A percentile compares a stretch with the other conserved stretches of the same genome.
These are phyloP conservation scores for Trypanosoma boissoni DNA, from an alignment of 208 protist genomes.

Conservation along the genomic window DNA sequence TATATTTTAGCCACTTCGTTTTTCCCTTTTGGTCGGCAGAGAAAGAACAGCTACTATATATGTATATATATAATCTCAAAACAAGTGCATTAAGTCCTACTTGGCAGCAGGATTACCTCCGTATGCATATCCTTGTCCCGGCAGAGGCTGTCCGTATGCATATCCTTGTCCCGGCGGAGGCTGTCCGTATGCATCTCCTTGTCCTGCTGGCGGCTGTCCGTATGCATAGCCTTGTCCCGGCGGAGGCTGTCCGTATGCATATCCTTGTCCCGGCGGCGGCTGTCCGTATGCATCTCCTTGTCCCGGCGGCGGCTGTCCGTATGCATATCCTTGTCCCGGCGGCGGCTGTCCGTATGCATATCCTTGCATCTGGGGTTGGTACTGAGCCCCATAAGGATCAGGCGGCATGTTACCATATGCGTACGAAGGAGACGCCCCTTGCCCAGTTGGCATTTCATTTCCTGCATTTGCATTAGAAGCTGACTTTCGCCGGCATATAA, in stretches of 20 bases:
- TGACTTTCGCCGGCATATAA: neutral
- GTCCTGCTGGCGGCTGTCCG: neutral
- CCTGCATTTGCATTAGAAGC: too few species aligned
- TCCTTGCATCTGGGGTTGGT: too few species aligned
- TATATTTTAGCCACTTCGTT: too few species aligned
- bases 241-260: conserved; percentile 11
- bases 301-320: neutral
- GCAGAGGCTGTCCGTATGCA: neutral
- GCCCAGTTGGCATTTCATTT: neutral
- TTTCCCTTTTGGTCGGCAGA: too few species aligned
- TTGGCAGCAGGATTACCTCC: neutral
- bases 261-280: neutral
- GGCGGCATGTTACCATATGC: neutral
- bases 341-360: neutral
- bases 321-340: neutral
- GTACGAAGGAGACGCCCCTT: neutral
- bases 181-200: conserved; percentile 4
- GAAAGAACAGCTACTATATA: too few species aligned
- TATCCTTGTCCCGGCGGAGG: conserved; percentile 10
- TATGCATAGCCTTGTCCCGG: neutral
- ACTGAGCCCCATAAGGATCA: too few species aligned
- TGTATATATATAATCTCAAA: too few species aligned
- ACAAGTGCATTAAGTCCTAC: too few species aligned
- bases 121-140: neutral
- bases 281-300: neutral